Percentiles rank a stretch among this genome's conserved stretches.
phyloP scores from a whole-genome alignment of 106 monocot genomes.

The Triglochin maritima region DNA sequence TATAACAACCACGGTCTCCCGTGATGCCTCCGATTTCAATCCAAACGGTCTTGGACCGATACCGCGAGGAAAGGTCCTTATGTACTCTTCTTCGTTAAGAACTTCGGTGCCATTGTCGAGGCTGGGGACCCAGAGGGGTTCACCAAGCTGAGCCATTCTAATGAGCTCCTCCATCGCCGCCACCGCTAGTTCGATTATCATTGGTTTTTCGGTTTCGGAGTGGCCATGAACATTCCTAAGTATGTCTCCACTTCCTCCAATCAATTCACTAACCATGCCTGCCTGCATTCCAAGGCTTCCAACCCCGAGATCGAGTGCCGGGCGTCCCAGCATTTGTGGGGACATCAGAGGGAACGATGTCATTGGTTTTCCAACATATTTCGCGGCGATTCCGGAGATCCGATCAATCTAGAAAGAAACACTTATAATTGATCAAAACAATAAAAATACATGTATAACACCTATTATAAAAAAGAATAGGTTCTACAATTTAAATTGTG shows the following conservation, averaged over 20 bases:
- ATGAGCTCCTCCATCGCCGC: constrained; percentile 93
- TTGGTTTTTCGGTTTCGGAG: constrained; percentile 50
- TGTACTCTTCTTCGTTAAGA: constrained; percentile 73
- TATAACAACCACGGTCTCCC: constrained; percentile 62
- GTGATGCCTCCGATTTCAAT: constrained; percentile 62
- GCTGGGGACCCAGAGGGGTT: constrained; percentile 56
- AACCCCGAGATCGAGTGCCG: constrained; percentile 7
- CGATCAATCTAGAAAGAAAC: constrained; percentile 48
- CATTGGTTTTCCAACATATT: constrained; percentile 68
- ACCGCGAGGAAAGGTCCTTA: constrained; percentile 54
- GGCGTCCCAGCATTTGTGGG: constrained; percentile 2
- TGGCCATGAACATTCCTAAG: constrained; percentile 30
- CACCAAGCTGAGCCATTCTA: constrained; percentile 67
- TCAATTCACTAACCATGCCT: constrained; percentile 21
- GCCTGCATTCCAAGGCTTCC: constrained; percentile 6
- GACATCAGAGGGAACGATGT: constrained; percentile 40
- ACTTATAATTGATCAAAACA: too few species aligned
- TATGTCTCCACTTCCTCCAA: constrained; percentile 34
- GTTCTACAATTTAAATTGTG: too few species aligned
- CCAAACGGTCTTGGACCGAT: constrained; percentile 57
- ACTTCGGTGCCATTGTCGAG: constrained; percentile 23
- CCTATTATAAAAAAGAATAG: too few species aligned
- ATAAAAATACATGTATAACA: too few species aligned
- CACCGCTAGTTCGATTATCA: constrained; percentile 78
- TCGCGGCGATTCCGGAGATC: constrained; percentile 81